These are phyloP conservation scores for Wakefieldia striispora DNA, from an alignment of 768 basidiomycete species.

Conservation along the genomic window DNA sequence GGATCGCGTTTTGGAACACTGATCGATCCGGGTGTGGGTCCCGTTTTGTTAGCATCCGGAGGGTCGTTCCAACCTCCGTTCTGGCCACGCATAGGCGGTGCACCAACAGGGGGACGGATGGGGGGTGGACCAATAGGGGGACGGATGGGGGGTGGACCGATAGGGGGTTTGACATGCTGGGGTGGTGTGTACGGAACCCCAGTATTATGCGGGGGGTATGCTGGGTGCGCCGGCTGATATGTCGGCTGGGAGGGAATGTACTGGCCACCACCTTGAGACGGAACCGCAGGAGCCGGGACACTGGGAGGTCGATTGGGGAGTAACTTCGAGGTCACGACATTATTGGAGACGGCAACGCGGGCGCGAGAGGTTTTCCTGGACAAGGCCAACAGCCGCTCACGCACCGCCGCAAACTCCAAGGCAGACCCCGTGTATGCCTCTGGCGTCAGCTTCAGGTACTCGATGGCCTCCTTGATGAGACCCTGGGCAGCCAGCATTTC, in stretches of 20 bases:
- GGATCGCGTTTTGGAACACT: conserved; percentile 58
- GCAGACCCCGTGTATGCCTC: conserved; percentile 67
- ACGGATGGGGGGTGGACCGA: conserved; percentile 43
- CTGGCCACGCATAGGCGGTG: conserved; percentile 62
- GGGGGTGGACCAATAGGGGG: conserved; percentile 42
- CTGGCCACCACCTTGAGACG: conserved; percentile 18
- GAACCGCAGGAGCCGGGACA: conserved; percentile 21
- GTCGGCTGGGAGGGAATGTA: conserved; percentile 22
- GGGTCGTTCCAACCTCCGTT: conserved; percentile 94
- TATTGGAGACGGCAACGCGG: conserved; percentile 27
- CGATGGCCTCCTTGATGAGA: conserved; percentile 76
- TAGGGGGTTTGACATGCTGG: conserved; percentile 37
- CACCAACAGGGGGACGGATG: conserved; percentile 42
- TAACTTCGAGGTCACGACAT: conserved; percentile 20
- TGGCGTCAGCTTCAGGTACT: conserved; percentile 79
- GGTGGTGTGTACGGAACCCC: conserved; percentile 10
- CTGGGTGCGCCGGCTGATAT: conserved; percentile 33
- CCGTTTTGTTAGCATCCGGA: conserved; percentile 44
- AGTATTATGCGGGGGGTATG: conserved; percentile 3
- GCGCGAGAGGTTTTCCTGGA: conserved; percentile 26
- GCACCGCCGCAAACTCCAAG: conserved; percentile 40
- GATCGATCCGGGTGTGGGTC: conserved; percentile 51
- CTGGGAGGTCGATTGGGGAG: conserved; percentile 27
- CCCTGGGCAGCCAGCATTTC: conserved; percentile 90
- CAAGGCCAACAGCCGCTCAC: conserved; percentile 46